Conservation (phyloP, 108 stramenopile genomes). For the Fragilariopsis cylindrus region DNA sequence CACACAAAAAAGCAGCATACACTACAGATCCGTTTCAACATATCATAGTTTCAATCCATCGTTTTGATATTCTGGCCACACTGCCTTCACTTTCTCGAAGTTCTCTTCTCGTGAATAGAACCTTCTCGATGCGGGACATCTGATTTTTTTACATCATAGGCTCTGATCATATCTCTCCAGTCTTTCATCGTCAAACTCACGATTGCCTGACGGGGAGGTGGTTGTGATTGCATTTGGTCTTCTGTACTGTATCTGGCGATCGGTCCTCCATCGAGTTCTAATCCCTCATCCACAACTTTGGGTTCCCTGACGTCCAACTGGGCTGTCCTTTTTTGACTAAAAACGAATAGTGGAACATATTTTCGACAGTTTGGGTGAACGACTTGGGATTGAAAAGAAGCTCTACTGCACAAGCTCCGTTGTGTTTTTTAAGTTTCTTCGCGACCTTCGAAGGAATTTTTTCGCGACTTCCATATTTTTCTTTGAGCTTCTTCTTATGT, state of each 20-base stretch:
- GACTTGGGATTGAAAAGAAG: conserved; percentile 80
- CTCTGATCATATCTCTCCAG: conserved; percentile 68
- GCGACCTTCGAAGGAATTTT: conserved; percentile 6
- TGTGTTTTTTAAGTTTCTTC: conserved; percentile 36
- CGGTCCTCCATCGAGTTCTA: conserved; percentile 20
- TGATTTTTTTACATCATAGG: conserved; percentile 54
- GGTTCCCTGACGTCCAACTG: neutral
- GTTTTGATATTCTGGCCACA: neutral
- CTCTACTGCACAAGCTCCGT: conserved; percentile 33
- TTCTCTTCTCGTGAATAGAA: neutral
- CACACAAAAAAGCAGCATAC: too few relatives aligned
- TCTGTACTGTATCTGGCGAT: conserved; percentile 16
- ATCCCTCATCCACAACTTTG: conserved; percentile 4
- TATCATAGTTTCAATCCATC: too few relatives aligned
- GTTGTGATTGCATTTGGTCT: neutral
- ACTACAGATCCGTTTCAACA: too few relatives aligned
- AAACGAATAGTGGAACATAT: conserved; percentile 84
- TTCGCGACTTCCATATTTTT: conserved; percentile 16
- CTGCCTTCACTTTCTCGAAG: conserved; percentile 1
- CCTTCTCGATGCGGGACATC: conserved; percentile 64
- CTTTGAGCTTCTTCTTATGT: conserved; percentile 21
- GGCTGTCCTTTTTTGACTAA: conserved; percentile 65
- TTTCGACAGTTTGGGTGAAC: conserved; percentile 91
- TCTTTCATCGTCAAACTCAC: conserved; percentile 75
- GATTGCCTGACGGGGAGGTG: conserved; percentile 60